These are phyloP conservation scores for Setaria viridis DNA, from an alignment of 202 grass and related monocot genomes.

Conservation along the genomic window DNA sequence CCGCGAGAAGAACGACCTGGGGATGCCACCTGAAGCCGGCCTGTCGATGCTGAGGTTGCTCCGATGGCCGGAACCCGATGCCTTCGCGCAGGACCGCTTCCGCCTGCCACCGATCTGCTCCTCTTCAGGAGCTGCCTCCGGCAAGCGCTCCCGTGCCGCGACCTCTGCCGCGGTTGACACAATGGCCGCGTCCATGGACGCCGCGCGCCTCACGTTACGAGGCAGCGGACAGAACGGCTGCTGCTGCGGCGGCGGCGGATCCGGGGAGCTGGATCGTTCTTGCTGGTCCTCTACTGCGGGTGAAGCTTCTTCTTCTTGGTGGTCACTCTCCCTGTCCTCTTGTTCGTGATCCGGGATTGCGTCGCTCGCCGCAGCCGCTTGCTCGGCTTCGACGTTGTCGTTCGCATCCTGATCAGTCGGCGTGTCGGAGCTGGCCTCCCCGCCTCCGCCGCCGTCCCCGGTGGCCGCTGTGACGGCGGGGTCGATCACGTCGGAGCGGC, in stretches of 20 bases:
- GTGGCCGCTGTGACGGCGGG: background rate
- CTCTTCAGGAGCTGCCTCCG: slow-evolving; percentile 47
- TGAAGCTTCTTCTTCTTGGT: slow-evolving; percentile 23
- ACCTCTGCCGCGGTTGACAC: slow-evolving; percentile 30
- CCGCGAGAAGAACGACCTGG: slow-evolving; percentile 68
- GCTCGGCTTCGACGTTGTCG: slow-evolving; percentile 21
- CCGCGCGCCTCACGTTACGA: slow-evolving; percentile 54
- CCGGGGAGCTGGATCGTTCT: slow-evolving; percentile 30
- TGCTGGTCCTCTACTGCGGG: slow-evolving; percentile 20
- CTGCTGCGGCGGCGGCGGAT: slow-evolving; percentile 5
- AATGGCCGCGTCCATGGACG: slow-evolving; percentile 63
- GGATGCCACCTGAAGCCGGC: slow-evolving; percentile 22
- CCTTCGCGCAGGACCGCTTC: slow-evolving; percentile 41
- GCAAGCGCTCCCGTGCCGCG: slow-evolving; percentile 32
- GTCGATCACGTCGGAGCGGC: slow-evolving; percentile 69
- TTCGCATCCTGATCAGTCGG: slow-evolving; percentile 23
- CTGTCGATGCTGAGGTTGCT: slow-evolving; percentile 36
- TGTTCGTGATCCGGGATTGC: slow-evolving; percentile 33
- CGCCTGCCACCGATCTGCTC: slow-evolving; percentile 35
- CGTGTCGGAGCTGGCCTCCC: background rate
- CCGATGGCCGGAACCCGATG: slow-evolving; percentile 20
- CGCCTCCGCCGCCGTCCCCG: background rate
- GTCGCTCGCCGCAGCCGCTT: slow-evolving; percentile 25
- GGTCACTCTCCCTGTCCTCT: background rate
- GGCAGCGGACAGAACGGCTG: background rate